Evolutionary conservation across 2,329 filamentous ascomycete genomes (phyloP).

Genomic region (Hypoxylon sp.): DNA sequence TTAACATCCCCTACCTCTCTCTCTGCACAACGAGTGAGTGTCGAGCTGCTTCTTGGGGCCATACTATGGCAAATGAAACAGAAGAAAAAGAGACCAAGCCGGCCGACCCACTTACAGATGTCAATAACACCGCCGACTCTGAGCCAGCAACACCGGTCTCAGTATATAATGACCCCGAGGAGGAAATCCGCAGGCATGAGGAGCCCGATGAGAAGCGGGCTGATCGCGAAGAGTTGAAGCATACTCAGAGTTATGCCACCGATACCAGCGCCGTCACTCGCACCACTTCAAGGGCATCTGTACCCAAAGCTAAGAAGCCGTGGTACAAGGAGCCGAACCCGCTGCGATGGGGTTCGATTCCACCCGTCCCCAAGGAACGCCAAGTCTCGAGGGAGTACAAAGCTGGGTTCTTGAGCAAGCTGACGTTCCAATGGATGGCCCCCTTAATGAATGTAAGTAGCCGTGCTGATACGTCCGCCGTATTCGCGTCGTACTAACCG

Average conservation of each 20-base stretch:
- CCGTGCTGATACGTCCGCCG: conserved; percentile 2
- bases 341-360: conserved; percentile 70
- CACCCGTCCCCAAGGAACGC: conserved; percentile 69
- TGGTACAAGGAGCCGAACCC: conserved; percentile 77
- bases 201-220: conserved; percentile 50
- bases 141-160: conserved; percentile 42
- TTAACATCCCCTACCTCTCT: conserved; percentile 21
- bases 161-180: conserved; percentile 48
- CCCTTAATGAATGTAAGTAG: conserved; percentile 81
- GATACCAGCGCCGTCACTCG: conserved; percentile 65
- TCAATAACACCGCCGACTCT: conserved; percentile 42
- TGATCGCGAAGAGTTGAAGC: conserved; percentile 56
- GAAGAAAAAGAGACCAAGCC: conserved; percentile 50
- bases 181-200: conserved; percentile 50
- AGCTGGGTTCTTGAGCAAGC: conserved; percentile 79
- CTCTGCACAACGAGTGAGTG: conserved; percentile 25
- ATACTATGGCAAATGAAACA: conserved; percentile 50
- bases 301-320: conserved; percentile 61
- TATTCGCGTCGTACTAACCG: conserved; percentile 39
- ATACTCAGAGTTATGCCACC: conserved; percentile 68
- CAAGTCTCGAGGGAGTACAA: conserved; percentile 76
- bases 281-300: conserved; percentile 57
- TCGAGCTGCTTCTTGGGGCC: conserved; percentile 8
- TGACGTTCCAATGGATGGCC: conserved; percentile 93
- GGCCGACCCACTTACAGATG: conserved; percentile 47